phyloP scores from a whole-genome alignment of 2,329 filamentous ascomycete genomes.

The Penicillium sp. region DNA sequence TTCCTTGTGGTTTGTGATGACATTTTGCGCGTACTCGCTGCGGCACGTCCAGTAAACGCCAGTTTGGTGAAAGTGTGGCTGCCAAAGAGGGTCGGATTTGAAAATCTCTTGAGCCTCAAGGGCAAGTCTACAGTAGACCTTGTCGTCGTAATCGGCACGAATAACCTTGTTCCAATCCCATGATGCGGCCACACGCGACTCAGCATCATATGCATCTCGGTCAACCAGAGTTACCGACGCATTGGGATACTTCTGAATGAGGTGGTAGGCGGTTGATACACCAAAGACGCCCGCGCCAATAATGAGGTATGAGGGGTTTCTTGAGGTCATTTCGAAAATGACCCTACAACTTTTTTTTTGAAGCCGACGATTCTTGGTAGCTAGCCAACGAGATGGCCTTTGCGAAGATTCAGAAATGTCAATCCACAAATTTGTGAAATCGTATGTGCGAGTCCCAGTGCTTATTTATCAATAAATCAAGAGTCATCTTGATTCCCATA shows the following conservation, averaged over 20 bases:
- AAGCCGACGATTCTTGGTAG: too few species aligned
- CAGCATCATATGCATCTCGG: slow-evolving; percentile 28
- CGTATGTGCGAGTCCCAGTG: not conserved
- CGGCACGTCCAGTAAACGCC: slow-evolving; percentile 45
- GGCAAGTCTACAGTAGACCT: slow-evolving; percentile 21
- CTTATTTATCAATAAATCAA: slow-evolving; percentile 3
- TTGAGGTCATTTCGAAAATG: slow-evolving; percentile 11
- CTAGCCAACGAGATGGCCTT: too few species aligned
- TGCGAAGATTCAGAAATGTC: too few species aligned
- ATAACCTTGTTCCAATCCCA: slow-evolving; percentile 28
- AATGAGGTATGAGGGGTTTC: slow-evolving; percentile 22
- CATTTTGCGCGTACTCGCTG: slow-evolving; percentile 41
- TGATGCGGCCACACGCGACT: slow-evolving; percentile 27
- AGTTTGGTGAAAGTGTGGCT: slow-evolving; percentile 43
- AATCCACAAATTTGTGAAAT: not conserved
- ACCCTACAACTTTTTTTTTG: too few species aligned
- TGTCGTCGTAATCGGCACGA: slow-evolving; percentile 25
- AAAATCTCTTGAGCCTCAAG: slow-evolving; percentile 27
- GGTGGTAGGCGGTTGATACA: slow-evolving; percentile 23
- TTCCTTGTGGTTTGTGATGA: slow-evolving; percentile 45
- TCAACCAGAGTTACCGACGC: slow-evolving; percentile 22
- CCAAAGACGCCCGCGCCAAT: slow-evolving; percentile 24
- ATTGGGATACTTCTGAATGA: slow-evolving; percentile 25
- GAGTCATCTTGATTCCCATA: not conserved
- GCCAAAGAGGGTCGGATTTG: slow-evolving; percentile 30